Evolutionary conservation across 352 stramenopile genomes (phyloP), one percentile per base, ranked within the genome.

Genomic region (Phytopythium delawarense): DNA sequence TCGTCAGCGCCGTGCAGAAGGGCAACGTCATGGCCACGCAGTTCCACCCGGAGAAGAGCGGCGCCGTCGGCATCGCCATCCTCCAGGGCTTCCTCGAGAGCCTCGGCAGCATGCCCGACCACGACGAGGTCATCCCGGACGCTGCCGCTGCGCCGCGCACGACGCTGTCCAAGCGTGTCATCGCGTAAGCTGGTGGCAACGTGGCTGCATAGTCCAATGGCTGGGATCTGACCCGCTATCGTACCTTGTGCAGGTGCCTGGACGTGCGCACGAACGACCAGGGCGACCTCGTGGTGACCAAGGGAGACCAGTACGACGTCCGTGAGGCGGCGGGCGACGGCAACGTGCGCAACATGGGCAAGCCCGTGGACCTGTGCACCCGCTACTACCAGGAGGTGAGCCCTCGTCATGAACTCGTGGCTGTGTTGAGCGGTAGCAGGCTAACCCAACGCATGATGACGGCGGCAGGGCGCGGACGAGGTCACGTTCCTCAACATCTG

Each of bases 401-500:
- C 18, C 3, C 1, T 4, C 20, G 18, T 8, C 21, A 25, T 9
- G 20, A 25, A 21, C 5, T 25, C 7, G 20, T 25, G 18, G 0
- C 4, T 11, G 6, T 25, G 12, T 11, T 21, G 7, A 25, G 18
- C 42, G 9, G 5, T 49, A 21, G 9, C 2, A 21, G 15, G 7
- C 42, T 49, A 25, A 49, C 20, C 7, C 8, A 25, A 15, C 8
- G 46, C n/a, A 2, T 18, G 9, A 2, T 18, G 9, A 7, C 3
- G 30, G n/a, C 12, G 11, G 15, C 21, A 59, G 56, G 83, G 96
- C 25, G 96, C 92, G 15, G 97, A 99, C 63, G 97, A 99, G 71
- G 96, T 99, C 66, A 87, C 92, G 25, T 99, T 99, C 74, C 78
- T 99, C 37, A 99, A 99, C 82, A 99, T 99, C 65, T 99, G 94